Conservation (phyloP, 108 stramenopile species). For the Nannochloropsis gaditana region DNA sequence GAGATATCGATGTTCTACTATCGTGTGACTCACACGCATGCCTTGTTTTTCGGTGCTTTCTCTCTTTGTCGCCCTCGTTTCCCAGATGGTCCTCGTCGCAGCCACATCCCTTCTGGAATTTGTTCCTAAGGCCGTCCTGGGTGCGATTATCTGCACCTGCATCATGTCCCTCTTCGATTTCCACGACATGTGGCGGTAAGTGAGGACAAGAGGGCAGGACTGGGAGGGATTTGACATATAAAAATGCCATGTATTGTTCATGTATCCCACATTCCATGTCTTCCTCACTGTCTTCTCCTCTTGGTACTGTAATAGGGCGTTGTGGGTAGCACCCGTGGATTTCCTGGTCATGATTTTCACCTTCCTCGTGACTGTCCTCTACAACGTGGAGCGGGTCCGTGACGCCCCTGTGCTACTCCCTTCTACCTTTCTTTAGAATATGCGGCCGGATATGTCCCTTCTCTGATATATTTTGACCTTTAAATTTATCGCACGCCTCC, state of each 20-base stretch:
- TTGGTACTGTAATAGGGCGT: not conserved
- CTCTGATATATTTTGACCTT: too few relatives aligned
- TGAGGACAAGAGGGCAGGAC: not conserved
- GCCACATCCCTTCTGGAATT: not conserved
- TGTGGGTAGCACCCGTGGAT: not conserved
- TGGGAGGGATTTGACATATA: not conserved
- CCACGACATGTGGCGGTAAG: not conserved
- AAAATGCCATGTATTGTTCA: not conserved
- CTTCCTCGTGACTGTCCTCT: not conserved
- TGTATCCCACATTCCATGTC: not conserved
- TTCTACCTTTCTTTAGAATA: too few relatives aligned
- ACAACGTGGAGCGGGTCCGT: not conserved
- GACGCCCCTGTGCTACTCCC: too few relatives aligned
- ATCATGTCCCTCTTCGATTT: conserved; percentile 4
- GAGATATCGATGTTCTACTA: not conserved
- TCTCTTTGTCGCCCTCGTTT: not conserved
- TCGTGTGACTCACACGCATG: not conserved
- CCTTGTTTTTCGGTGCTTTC: not conserved
- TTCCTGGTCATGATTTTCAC: not conserved
- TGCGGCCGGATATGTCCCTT: too few relatives aligned
- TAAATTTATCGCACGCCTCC: too few relatives aligned
- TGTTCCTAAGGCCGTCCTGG: conserved; percentile 5
- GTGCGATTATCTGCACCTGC: not conserved
- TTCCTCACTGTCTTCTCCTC: not conserved
- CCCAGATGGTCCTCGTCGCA: not conserved